Evolutionary conservation across 2,329 filamentous ascomycete species (phyloP).

Genomic region (Neofusicoccum kwambonambiense): DNA sequence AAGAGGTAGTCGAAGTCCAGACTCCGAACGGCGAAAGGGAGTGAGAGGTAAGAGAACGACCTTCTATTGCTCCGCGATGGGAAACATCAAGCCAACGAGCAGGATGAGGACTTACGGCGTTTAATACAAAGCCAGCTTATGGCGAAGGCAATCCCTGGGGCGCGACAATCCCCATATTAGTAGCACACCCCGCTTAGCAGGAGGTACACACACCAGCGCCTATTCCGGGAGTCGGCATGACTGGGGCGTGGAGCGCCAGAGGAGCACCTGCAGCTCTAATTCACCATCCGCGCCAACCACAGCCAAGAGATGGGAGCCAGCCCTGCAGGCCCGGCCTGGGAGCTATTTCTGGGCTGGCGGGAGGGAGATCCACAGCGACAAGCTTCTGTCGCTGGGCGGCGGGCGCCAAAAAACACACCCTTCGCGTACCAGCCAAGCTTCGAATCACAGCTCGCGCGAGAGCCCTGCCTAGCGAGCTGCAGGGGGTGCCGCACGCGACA

Average conservation of each 20-base stretch:
- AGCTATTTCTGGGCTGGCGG: conserved; percentile 5
- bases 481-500: not conserved
- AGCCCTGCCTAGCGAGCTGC: not conserved
- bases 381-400: not conserved
- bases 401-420: conserved; percentile 11
- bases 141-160: not conserved
- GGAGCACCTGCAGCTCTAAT: not conserved
- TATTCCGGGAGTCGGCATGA: conserved; percentile 10
- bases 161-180: not conserved
- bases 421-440: not conserved
- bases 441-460: conserved; percentile 1
- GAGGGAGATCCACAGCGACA: not conserved
- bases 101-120: not conserved
- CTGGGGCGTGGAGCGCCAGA: not conserved
- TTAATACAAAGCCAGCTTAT: not conserved
- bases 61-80: not conserved
- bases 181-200: not conserved
- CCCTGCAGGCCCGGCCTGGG: not conserved
- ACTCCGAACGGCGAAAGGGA: not conserved
- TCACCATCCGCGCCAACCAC: not conserved
- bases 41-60: not conserved
- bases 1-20: conserved; percentile 5
- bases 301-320: not conserved
- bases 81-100: not conserved
- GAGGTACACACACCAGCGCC: not conserved